Base-by-base conservation (phyloP, 1,284 basidiomycete species). In the Naganishia sp. region DNA sequence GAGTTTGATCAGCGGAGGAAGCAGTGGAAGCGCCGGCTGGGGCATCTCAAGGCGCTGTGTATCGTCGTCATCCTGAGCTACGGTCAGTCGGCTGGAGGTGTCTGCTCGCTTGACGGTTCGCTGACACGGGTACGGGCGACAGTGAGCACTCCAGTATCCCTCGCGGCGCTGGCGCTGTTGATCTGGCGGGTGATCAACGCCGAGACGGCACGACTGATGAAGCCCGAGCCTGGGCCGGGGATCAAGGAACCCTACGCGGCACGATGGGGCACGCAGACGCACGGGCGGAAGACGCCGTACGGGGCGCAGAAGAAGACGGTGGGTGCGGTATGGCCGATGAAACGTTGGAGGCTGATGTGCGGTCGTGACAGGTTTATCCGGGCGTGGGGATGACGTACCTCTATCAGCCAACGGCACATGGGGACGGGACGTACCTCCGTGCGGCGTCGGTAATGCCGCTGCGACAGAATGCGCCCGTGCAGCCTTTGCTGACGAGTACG, bases 351-450 rank as follows among this genome's bases (percentile, higher is more conserved):
- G 21, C 56, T 43, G 11, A 63, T 45, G 25, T 23, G 23, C 28
- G 25, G n/a, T 46, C 11, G 6, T 50, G 11, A 5, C 31, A 58
- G 39, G 56, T 21, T 10, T 51, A 53, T 39, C 64, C 65, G 35
- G 57, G 57, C 46, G 57, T 68, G 21, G 67, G 67, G n/a, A 68
- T 68, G 64, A 60, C 63, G 6, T 68, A 68, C 50, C 49, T 68
- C 11, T 68, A 62, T 31, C 52, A 63, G 42, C 58, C 57, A 0
- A 17, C 57, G 18, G 32, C 51, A 28, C 41, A 51, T 10, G 25
- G 43, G 21, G 10, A 18, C 15, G 43, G 42, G 32, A 13, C 46
- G 21, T 10, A 42, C 42, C 28, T 53, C 41, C 17, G 47, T 31
- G 39, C 54, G 41, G 25, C 50, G n/a, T 7, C 41, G 49, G n/a